phyloP scores from a whole-genome alignment of 2,329 filamentous ascomycete species.

The Phoma sp. region DNA sequence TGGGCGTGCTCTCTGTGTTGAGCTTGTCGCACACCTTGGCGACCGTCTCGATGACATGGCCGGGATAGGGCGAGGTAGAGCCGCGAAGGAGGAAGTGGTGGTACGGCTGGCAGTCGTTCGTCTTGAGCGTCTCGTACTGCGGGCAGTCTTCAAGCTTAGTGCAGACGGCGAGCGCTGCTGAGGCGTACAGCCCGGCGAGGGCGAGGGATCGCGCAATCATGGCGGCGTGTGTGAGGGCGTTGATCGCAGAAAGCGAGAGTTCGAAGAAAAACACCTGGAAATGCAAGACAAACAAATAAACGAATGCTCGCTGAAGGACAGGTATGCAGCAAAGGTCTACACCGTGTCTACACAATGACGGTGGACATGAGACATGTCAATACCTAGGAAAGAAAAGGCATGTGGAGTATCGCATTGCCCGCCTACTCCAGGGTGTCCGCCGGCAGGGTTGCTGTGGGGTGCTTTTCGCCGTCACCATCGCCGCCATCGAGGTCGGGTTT shows the following conservation, averaged over 20 bases:
- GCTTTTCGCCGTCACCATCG: background rate
- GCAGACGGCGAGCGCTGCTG: slow-evolving; percentile 29
- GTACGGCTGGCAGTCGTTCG: slow-evolving; percentile 31
- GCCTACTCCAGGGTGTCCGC: slow-evolving; percentile 1
- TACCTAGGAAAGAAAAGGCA: background rate
- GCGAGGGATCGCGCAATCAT: slow-evolving; percentile 30
- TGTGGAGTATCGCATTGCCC: background rate
- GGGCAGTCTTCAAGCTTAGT: slow-evolving; percentile 38
- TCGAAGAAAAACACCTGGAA: background rate
- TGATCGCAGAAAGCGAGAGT: background rate
- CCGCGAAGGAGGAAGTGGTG: slow-evolving; percentile 37
- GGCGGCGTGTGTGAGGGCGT: background rate
- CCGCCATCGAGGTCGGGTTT: slow-evolving; percentile 4
- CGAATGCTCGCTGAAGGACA: background rate
- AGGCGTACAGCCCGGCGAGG: slow-evolving; percentile 27
- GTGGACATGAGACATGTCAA: background rate
- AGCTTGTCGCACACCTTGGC: slow-evolving; percentile 34
- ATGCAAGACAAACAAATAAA: background rate
- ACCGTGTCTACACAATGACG: background rate
- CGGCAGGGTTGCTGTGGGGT: slow-evolving; percentile 1
- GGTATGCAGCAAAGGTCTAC: background rate
- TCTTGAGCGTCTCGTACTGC: slow-evolving; percentile 31
- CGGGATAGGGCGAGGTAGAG: slow-evolving; percentile 36
- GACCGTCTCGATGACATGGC: slow-evolving; percentile 35
- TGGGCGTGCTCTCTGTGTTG: slow-evolving; percentile 30